Conservation (phyloP, 139 green algal species). For the Axilococcus clingmanii region DNA sequence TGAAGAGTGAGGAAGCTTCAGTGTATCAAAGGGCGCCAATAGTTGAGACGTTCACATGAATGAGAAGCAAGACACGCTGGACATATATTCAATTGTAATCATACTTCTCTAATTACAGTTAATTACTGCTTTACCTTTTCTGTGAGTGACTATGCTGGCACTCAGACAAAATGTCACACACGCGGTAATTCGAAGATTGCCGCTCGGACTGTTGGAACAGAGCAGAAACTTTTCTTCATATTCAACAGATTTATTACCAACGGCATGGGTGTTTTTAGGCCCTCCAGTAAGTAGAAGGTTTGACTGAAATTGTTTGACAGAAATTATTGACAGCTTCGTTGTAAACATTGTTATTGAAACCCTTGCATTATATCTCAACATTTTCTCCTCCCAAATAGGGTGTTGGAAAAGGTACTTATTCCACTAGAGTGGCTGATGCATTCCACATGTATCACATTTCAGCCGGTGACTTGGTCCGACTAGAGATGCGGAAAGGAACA, state of each 20-base stretch:
- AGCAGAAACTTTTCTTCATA: neutral
- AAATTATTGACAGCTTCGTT: too few species aligned
- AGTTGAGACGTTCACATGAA: too few species aligned
- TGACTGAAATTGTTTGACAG: neutral
- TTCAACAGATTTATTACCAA: conserved; percentile 1
- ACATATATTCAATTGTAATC: too few species aligned
- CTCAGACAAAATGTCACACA: too few species aligned
- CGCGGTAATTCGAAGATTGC: too few species aligned
- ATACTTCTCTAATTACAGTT: too few species aligned
- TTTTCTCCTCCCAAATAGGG: conserved; percentile 31
- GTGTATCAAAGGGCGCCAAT: too few species aligned
- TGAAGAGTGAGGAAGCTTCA: too few species aligned
- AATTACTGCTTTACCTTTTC: too few species aligned
- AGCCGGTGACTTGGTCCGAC: conserved; percentile 85
- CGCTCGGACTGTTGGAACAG: neutral
- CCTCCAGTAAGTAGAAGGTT: conserved; percentile 13
- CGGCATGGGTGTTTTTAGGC: conserved; percentile 32
- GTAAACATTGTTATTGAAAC: too few species aligned
- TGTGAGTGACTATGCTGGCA: too few species aligned
- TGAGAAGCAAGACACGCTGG: too few species aligned
- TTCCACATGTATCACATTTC: conserved; percentile 84
- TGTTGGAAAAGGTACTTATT: conserved; percentile 96
- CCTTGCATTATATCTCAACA: neutral
- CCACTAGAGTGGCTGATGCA: conserved; percentile 57
- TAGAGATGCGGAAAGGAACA: conserved; percentile 68